Evolutionary conservation across 2,329 filamentous ascomycete genomes (phyloP).

Genomic region (Colletotrichum somersetense): DNA sequence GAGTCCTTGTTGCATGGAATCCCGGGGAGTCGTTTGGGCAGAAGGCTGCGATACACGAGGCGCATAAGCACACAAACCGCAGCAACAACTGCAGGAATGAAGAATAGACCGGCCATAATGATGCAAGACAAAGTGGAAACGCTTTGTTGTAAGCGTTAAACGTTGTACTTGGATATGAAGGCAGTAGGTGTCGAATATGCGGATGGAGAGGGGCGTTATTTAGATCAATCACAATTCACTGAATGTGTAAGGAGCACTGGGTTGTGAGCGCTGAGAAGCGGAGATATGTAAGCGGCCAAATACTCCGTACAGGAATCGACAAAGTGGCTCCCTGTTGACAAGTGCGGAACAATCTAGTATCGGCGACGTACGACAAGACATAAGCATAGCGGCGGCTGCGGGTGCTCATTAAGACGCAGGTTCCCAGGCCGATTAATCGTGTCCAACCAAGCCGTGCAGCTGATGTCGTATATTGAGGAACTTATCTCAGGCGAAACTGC

Average conservation of each 20-base stretch:
- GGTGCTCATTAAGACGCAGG: not conserved
- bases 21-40: conserved; percentile 5
- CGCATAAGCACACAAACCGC: not conserved
- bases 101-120: not conserved
- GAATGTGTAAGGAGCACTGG: not conserved
- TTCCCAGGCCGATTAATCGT: not conserved
- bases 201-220: no score
- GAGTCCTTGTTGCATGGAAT: conserved; percentile 14
- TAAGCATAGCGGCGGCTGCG: not conserved
- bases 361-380: not conserved
- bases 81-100: not conserved
- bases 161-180: not conserved
- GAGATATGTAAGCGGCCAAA: not conserved
- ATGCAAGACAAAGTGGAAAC: not conserved
- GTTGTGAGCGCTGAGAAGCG: not conserved
- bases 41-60: conserved; percentile 5
- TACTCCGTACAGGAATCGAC: not conserved
- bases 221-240: not conserved
- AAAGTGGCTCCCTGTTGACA: not conserved
- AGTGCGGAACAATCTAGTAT: not conserved
- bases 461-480: no score
- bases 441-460: not conserved
- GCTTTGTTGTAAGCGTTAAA: not conserved
- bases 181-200: no score
- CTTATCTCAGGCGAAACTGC: no score